A percentile compares a stretch with the other conserved stretches of the same genome.
phyloP scores from a whole-genome alignment of 305 asterid genomes.

The Fraxinus nigra region DNA sequence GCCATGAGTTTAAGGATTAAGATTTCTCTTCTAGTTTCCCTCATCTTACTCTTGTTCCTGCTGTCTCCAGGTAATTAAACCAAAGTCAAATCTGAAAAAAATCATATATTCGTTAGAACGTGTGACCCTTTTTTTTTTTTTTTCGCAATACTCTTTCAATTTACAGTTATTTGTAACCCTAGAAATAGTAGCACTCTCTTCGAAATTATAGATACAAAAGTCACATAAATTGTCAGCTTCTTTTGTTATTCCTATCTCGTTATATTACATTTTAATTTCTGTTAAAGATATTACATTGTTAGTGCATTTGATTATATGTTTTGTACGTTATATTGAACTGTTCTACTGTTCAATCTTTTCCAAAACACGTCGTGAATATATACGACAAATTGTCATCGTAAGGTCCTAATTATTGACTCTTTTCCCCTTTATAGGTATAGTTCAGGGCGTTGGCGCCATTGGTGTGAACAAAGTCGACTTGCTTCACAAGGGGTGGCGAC shows the following conservation, averaged over 20 bases:
- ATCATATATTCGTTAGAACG: neutral
- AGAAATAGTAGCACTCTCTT: neutral
- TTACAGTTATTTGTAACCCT: neutral
- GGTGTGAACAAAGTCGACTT: neutral
- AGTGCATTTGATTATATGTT: neutral
- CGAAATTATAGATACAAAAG: neutral
- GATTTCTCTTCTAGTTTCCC: conserved; percentile 4
- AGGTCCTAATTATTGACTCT: neutral
- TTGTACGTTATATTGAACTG: neutral
- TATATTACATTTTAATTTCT: neutral
- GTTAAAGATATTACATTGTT: neutral
- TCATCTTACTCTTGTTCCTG: conserved; percentile 18
- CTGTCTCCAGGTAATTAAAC: conserved; percentile 25
- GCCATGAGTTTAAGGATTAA: conserved; percentile 23
- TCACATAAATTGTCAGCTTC: neutral
- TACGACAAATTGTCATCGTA: neutral
- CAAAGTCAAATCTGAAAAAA: neutral
- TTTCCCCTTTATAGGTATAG: neutral
- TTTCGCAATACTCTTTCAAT: neutral
- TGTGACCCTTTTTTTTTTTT: neutral
- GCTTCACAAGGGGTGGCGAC: conserved; percentile 11
- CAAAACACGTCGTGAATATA: neutral
- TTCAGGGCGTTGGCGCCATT: conserved; percentile 8
- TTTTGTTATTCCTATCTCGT: neutral
- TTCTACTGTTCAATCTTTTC: neutral